Base-by-base conservation (phyloP, 1,284 basidiomycete species). In the Cryptococcus sp. region DNA sequence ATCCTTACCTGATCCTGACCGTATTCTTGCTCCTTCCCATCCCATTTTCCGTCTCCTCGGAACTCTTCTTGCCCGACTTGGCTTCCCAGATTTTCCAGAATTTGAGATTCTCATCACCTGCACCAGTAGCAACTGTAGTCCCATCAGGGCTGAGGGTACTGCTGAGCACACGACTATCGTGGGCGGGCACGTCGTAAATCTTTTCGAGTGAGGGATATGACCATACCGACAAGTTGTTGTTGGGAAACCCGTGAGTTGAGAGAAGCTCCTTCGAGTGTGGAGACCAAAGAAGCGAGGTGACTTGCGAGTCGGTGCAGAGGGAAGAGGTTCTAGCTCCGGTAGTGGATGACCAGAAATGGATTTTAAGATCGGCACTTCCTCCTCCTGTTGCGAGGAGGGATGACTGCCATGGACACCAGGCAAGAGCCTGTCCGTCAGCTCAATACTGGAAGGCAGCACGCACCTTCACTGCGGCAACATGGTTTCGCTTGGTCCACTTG, bases 371-470 rank as follows among this genome's bases (percentile, higher is more conserved):
- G 56, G 88, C 88, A 0, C 91, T 93, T 0, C 96, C 96, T 1
- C 96, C 96, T 0, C 96, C 96, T 0, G 88, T 86, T 0, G 94
- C 94, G 45, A 98, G 83, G 7, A 98, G 79, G 9, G 87, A 87
- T 0, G 87, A 83, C 76, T 94, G 90, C 92, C 94, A 98, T 0
- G 94, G 91, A 61, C 91, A 97, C 91, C 96, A 99, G 0, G 91
- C 90, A 43, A 99, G 78, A 0, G 92, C 93, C 86, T 89, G 13
- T 44, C 31, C 42, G 76, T 22, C 21, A 45, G 18, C 18, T 11
- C 4, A 19, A 5, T 7, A 40, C 16, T 40, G 4, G n/a, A 21
- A 40, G 4, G 37, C 16, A 25, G 24, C 25, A 53, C 74, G 49
- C 55, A 84, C 89, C 81, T 97, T 97, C 61, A 96, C 91, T 0